These are phyloP conservation scores for Dioscorea dumetorum DNA, from an alignment of 106 monocot species.

Conservation along the genomic window DNA sequence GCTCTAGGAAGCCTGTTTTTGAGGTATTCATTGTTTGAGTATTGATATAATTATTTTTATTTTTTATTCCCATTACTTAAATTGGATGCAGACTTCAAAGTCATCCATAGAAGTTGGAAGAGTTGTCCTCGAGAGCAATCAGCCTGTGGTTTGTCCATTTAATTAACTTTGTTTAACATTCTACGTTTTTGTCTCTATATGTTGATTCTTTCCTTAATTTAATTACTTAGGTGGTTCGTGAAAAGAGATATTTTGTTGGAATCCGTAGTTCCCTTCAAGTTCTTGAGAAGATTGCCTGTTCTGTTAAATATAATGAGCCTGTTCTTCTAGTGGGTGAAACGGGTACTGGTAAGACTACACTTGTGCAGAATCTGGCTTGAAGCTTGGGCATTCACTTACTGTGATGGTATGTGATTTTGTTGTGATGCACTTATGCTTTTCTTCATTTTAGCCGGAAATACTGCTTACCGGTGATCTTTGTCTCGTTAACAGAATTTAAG, in stretches of 20 bases:
- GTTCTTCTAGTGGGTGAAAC: constrained; percentile 97
- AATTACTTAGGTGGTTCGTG: constrained; percentile 21
- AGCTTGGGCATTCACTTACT: constrained; percentile 60
- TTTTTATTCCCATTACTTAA: background rate
- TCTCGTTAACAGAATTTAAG: constrained; percentile 66
- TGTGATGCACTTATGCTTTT: background rate
- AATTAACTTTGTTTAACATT: too few relatives aligned
- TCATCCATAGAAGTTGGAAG: constrained; percentile 66
- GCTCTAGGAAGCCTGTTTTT: constrained; percentile 48
- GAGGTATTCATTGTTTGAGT: constrained; percentile 34
- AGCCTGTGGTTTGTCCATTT: constrained; percentile 21
- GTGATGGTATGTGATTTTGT: constrained; percentile 50
- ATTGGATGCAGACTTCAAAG: constrained; percentile 26
- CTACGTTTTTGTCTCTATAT: background rate
- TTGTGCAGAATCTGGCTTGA: constrained; percentile 86
- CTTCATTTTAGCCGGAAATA: background rate
- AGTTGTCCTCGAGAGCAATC: constrained; percentile 20
- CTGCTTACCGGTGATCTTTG: constrained; percentile 3
- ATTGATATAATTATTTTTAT: background rate
- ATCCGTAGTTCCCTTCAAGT: constrained; percentile 54
- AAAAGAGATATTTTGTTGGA: constrained; percentile 46
- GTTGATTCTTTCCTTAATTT: background rate
- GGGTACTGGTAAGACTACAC: constrained; percentile 96
- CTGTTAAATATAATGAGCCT: constrained; percentile 75
- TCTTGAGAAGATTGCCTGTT: constrained; percentile 85